Evolutionary conservation across 2,329 filamentous ascomycete genomes (phyloP).

Genomic region (Akanthomyces dipterigenus): DNA sequence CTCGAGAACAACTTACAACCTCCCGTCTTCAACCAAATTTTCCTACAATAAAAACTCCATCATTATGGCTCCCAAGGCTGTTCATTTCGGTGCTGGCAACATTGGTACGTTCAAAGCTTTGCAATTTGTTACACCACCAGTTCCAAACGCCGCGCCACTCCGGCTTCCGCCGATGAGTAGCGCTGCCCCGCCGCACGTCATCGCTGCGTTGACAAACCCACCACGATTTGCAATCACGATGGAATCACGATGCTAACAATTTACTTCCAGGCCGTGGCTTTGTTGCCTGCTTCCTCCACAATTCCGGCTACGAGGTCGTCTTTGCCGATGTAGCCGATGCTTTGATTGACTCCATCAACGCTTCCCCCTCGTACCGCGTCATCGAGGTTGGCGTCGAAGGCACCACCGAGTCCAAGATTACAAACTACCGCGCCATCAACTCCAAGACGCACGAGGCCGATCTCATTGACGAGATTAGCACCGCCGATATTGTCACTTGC

Average conservation of each 20-base stretch:
- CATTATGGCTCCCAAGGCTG: constrained; percentile 53
- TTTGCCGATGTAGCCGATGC: constrained; percentile 90
- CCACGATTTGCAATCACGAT: not conserved
- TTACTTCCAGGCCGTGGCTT: constrained; percentile 58
- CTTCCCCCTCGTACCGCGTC: constrained; percentile 73
- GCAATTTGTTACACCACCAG: not conserved
- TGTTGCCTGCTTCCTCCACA: constrained; percentile 85
- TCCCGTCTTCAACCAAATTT: not conserved
- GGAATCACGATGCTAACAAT: not conserved
- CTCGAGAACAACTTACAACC: not conserved
- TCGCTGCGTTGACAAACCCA: not conserved
- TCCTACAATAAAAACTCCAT: constrained; percentile 15
- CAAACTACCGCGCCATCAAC: constrained; percentile 96
- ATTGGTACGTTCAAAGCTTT: constrained; percentile 48
- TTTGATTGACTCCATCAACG: constrained; percentile 74
- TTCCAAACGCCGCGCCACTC: not conserved
- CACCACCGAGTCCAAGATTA: constrained; percentile 74
- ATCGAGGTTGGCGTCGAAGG: constrained; percentile 86
- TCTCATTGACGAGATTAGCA: constrained; percentile 76
- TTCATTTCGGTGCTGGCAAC: constrained; percentile 83
- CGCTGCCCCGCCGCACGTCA: constrained; percentile 6
- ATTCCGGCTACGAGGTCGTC: constrained; percentile 91
- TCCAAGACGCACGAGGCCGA: constrained; percentile 77
- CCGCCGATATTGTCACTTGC: constrained; percentile 88
- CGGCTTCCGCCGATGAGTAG: not conserved